Base-by-base conservation (phyloP, 2,329 filamentous ascomycete genomes). In the Seiridium unicorne region DNA sequence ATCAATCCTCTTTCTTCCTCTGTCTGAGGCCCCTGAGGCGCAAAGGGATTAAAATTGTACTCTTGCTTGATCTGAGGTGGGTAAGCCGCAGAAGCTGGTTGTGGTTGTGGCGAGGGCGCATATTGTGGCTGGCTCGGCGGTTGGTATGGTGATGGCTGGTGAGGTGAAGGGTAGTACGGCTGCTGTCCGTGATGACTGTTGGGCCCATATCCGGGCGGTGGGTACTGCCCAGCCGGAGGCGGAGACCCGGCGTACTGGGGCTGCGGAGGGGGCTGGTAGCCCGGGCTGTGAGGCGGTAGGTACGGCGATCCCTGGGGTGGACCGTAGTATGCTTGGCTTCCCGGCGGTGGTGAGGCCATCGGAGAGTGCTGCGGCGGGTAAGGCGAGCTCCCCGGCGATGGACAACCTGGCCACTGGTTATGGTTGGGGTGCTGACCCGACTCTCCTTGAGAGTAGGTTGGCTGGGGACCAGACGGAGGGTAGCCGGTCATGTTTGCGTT, bases 211-310 rank as follows among this genome's bases (percentile, higher is more conserved):
- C 26, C 31, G 32, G n/a, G n/a, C 31, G 38, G 55, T 51, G 55
- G 44, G 34, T 51, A 49, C 44, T 57, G 54, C 54, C 42, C 54
- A 57, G 54, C 54, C 44, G 54, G 36, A n/a, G 53, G 54, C 38
- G 55, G 44, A 13, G 44, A 42, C 11, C 18, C 46, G 34, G 55
- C 34, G 40, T 58, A 58, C 44, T 58, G 55, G n/a, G 55, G 55
- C 36, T 58, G 55, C 32, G 46, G 55, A 5, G 42, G 55, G 35
- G 44, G 55, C 4, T 44, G 32, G 35, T 58, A 58, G 4, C 40
- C 36, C 4, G 51, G 18, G 8, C 38, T 8, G 44, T 46, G 34
- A 9, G 32, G 38, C 7, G 44, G 26, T 49, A 26, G 55, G 26
- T 26, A 26, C 18, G 55, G 55, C 11, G 55, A 42, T 36, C 55